phyloP scores from a whole-genome alignment of 768 basidiomycete species.

The Suillus plorans region DNA sequence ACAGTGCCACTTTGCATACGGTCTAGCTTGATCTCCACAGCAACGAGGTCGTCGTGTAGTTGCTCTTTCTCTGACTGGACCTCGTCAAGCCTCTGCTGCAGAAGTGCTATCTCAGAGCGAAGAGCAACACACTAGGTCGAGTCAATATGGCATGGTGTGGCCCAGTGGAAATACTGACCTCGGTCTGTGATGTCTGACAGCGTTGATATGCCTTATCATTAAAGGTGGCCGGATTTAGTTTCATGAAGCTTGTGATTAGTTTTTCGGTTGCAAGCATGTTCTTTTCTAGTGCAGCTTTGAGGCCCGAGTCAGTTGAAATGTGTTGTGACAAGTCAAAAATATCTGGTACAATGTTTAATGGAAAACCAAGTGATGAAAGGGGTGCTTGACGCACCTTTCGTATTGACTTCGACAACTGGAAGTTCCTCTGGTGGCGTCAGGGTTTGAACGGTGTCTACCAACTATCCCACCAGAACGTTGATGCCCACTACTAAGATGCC shows the following conservation, averaged over 20 bases:
- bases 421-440: conserved; percentile 54
- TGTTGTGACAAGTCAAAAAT: conserved; percentile 34
- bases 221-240: conserved; percentile 31
- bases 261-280: conserved; percentile 58
- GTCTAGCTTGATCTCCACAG: conserved; percentile 62
- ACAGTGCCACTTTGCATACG: conserved; percentile 57
- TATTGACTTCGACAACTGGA: conserved; percentile 40
- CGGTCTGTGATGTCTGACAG: conserved; percentile 55
- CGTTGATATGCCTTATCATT: conserved; percentile 42
- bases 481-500: conserved; percentile 3
- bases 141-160: neutral
- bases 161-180: conserved; percentile 42
- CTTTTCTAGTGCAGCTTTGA: conserved; percentile 47
- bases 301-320: conserved; percentile 26
- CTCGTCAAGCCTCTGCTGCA: conserved; percentile 50
- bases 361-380: neutral
- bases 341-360: conserved; percentile 18
- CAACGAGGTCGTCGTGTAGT: conserved; percentile 50
- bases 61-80: conserved; percentile 46
- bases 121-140: conserved; percentile 52
- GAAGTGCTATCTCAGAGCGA: conserved; percentile 55
- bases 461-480: conserved; percentile 36
- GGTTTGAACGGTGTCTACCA: conserved; percentile 64
- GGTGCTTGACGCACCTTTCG: conserved; percentile 34
- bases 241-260: conserved; percentile 57